Percentiles rank a stretch among this genome's conserved stretches.
These are phyloP conservation scores for Xylaria multiplex DNA, from an alignment of 2,329 filamentous ascomycete genomes.

Conservation along the genomic window DNA sequence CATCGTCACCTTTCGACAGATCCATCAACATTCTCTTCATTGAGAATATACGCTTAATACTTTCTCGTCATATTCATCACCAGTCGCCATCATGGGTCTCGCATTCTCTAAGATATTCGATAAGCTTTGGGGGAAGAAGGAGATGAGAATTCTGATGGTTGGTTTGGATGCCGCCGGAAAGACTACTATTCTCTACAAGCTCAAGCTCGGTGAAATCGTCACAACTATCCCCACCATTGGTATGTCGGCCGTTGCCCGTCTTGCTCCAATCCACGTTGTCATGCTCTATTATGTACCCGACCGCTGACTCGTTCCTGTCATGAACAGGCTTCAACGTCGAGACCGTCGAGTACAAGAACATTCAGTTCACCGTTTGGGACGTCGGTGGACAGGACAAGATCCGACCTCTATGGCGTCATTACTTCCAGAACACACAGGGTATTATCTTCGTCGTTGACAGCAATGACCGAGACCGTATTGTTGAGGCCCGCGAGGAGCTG, in stretches of 20 bases:
- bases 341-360: constrained; percentile 99
- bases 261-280: background rate
- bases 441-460: constrained; percentile 99
- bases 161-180: constrained; percentile 99
- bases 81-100: constrained; percentile 89
- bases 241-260: constrained; percentile 58
- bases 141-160: constrained; percentile 99
- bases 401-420: constrained; percentile 98
- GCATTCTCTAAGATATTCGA: constrained; percentile 97
- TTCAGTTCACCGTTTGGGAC: constrained; percentile 99
- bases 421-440: constrained; percentile 99
- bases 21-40: constrained; percentile 34
- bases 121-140: constrained; percentile 98
- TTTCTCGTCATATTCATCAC: constrained; percentile 52
- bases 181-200: constrained; percentile 99
- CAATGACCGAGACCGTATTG: constrained; percentile 97
- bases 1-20: constrained; percentile 36
- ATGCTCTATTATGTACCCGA: constrained; percentile 7
- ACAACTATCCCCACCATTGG: constrained; percentile 99
- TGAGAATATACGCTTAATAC: constrained; percentile 42
- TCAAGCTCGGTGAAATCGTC: constrained; percentile 99
- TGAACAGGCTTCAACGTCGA: constrained; percentile 95
- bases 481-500: constrained; percentile 95
- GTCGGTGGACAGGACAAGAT: constrained; percentile 99
- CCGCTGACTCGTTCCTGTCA: constrained; percentile 40